Percentiles rank a stretch among this genome's conserved stretches.
These are phyloP conservation scores for Scheffersomyces insectosa DNA, from an alignment of 1,139 yeast species.

Conservation along the genomic window DNA sequence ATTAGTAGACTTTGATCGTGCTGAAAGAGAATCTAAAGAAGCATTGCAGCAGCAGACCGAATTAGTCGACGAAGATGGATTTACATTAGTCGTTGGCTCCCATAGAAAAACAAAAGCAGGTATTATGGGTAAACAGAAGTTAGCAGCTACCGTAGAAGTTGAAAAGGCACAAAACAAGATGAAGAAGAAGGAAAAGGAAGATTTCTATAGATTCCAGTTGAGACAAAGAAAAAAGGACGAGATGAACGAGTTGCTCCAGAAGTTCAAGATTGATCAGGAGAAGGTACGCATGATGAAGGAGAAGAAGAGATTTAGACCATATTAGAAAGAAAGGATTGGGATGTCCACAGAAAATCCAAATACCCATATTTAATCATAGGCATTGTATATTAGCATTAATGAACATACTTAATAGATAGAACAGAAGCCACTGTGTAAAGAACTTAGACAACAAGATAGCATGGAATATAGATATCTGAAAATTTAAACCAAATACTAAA, in stretches of 20 bases:
- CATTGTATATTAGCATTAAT: too few relatives aligned
- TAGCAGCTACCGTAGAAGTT: constrained; percentile 42
- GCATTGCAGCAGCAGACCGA: constrained; percentile 56
- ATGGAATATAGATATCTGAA: too few relatives aligned
- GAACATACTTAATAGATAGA: too few relatives aligned
- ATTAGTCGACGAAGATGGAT: constrained; percentile 89
- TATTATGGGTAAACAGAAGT: constrained; percentile 56
- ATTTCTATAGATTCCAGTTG: constrained; percentile 94
- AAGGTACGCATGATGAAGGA: constrained; percentile 77
- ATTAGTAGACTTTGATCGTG: constrained; percentile 66
- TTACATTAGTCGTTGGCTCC: constrained; percentile 83
- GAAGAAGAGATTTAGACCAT: constrained; percentile 83
- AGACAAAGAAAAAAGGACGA: constrained; percentile 91
- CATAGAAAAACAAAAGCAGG: constrained; percentile 79
- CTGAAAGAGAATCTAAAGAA: constrained; percentile 66
- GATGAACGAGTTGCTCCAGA: constrained; percentile 79
- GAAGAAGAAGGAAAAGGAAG: constrained; percentile 81
- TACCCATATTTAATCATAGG: too few relatives aligned
- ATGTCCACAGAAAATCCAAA: too few relatives aligned
- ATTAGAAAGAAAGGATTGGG: constrained; percentile 30
- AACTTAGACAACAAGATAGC: too few relatives aligned
- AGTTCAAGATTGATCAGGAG: constrained; percentile 90
- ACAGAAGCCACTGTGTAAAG: too few relatives aligned
- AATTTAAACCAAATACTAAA: too few relatives aligned
- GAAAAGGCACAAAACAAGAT: constrained; percentile 52